Evolutionary conservation across 2,329 filamentous ascomycete genomes (phyloP), one percentile per base, ranked within the genome.

Genomic region (Fusarium kyushuense): DNA sequence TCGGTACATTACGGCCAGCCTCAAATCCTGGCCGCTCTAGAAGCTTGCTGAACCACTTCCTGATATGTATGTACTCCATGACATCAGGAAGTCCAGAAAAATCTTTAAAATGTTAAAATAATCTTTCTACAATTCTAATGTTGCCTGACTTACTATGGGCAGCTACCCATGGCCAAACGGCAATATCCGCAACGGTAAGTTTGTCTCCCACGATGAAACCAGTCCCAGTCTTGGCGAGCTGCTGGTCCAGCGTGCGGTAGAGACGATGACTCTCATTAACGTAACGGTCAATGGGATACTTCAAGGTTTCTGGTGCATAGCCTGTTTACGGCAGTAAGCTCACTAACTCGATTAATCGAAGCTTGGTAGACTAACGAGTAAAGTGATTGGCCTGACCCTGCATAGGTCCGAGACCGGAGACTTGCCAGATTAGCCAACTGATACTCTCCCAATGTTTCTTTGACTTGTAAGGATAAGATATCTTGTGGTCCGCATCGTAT

Each of bases 331-430:
- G 7, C 2, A 3, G 12, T 49, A 10, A 49, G n/a, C 16, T 11
- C 2, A 19, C 1, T 14, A 23, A 27, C 17, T 11, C 12, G 5
- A 16, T 13, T 16, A 2, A 5, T 36, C 2, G 7, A 5, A 17
- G 19, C 12, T 75, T 81, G 51, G 51, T 73, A 85, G 91, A 87
- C 43, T 81, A 82, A 80, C 47, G 47, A 49, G 47, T 49, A 13
- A 97, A 97, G 79, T 97, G 92, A 78, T 96, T 94, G 57, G 92
- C 86, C 78, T 96, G 92, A 36, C 83, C 81, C 40, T 94, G 92
- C 91, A 94, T 94, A 1, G 92, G 92, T 0, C 92, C 92, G 3
- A 94, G 82, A 4, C 92, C 92, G 3, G 89, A 90, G 79, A 94
- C 94, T 78, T 94, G 89, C 84, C 89, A 93, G 77, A 88, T 88